Percentiles rank a stretch among this genome's conserved stretches.
These are phyloP conservation scores for Cylindrodendrum hubeiense DNA, from an alignment of 2,329 filamentous ascomycete genomes.

Conservation along the genomic window DNA sequence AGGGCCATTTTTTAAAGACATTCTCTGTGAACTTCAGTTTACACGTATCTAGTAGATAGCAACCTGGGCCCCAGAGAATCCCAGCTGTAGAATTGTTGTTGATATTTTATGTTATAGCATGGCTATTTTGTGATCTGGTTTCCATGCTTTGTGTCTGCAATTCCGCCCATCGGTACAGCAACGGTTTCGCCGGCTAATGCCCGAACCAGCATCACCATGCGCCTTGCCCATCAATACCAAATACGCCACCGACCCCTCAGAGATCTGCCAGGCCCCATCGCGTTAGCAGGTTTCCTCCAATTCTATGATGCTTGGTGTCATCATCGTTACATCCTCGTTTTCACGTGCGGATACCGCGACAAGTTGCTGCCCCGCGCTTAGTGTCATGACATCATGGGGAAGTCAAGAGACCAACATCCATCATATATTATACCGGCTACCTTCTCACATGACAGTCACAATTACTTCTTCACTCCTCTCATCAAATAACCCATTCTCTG, in stretches of 20 bases:
- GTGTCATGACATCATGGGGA: conserved; percentile 44
- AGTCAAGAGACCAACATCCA: conserved; percentile 27
- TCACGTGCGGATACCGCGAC: conserved; percentile 38
- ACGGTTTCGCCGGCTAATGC: not conserved
- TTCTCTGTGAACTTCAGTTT: not conserved
- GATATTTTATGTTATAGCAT: no score
- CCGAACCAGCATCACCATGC: not conserved
- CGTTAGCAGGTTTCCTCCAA: conserved; percentile 1
- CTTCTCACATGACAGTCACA: conserved; percentile 9
- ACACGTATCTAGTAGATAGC: not conserved
- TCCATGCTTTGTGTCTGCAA: not conserved
- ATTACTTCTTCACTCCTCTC: not conserved
- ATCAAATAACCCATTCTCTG: conserved; percentile 25
- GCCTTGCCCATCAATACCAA: not conserved
- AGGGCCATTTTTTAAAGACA: not conserved
- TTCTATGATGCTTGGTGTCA: conserved; percentile 40
- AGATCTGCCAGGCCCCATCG: not conserved
- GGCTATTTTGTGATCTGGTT: no score
- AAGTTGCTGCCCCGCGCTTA: conserved; percentile 36
- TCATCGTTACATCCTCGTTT: conserved; percentile 37
- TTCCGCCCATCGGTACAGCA: not conserved
- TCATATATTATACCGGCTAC: conserved; percentile 33
- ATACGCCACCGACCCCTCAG: not conserved
- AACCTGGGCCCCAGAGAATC: not conserved
- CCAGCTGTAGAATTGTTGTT: not conserved